phyloP scores from a whole-genome alignment of 2,329 filamentous ascomycete genomes.

The Chrysoporthe deuterocubensis region DNA sequence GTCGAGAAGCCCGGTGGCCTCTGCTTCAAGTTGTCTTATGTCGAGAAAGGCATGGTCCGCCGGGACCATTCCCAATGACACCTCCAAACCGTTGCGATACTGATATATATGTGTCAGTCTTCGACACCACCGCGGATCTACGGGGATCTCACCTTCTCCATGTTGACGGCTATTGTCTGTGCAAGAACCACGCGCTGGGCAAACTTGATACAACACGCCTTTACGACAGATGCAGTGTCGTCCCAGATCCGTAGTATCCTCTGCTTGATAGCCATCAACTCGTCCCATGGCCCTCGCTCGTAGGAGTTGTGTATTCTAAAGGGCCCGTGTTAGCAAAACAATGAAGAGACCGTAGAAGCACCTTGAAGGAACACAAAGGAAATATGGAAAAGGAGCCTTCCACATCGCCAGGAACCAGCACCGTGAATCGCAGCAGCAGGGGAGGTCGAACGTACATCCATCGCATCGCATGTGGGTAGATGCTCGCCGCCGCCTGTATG shows the following conservation, averaged over 20 bases:
- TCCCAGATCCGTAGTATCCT: conserved; percentile 91
- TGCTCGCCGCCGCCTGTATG: conserved; percentile 86
- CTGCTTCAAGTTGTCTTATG: conserved; percentile 83
- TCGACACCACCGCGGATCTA: neutral
- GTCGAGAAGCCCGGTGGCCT: conserved; percentile 88
- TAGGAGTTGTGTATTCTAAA: conserved; percentile 84
- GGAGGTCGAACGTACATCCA: conserved; percentile 80
- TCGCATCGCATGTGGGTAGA: conserved; percentile 89
- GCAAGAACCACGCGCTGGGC: conserved; percentile 90
- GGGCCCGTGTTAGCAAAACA: conserved; percentile 14
- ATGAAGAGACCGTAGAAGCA: neutral
- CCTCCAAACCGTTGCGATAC: conserved; percentile 75
- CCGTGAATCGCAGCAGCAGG: neutral
- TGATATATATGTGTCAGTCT: neutral
- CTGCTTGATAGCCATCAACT: conserved; percentile 86
- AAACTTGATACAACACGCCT: conserved; percentile 97
- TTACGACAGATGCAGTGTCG: conserved; percentile 72
- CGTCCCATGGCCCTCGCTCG: conserved; percentile 82
- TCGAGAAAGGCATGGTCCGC: conserved; percentile 81
- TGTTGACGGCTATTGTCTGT: conserved; percentile 81
- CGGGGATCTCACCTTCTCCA: conserved; percentile 57
- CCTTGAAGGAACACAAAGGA: neutral
- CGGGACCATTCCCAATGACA: conserved; percentile 85
- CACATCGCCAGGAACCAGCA: neutral
- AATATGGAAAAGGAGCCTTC: neutral